phyloP scores from a whole-genome alignment of 2,329 filamentous ascomycete genomes.

The Aspergillus sp. region DNA sequence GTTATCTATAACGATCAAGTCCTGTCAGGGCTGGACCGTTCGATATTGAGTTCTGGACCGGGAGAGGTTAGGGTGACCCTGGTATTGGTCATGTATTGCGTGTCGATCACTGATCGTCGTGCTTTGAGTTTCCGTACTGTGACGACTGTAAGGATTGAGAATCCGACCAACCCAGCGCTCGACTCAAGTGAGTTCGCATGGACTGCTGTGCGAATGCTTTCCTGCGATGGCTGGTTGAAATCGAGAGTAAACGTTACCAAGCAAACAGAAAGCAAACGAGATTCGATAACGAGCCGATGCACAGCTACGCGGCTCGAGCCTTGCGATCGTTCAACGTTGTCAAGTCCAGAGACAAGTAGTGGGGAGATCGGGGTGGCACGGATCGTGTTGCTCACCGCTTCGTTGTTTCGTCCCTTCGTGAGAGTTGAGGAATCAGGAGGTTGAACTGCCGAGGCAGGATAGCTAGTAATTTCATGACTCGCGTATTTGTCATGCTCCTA shows the following conservation, averaged over 20 bases:
- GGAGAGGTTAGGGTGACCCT: neutral
- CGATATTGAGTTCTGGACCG: neutral
- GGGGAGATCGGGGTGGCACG: conserved; percentile 1
- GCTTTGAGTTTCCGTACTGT: conserved; percentile 4
- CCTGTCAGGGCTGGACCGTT: neutral
- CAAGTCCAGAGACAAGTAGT: neutral
- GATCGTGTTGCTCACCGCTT: conserved; percentile 7
- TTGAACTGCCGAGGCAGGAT: conserved; percentile 2
- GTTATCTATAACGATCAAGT: neutral
- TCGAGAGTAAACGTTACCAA: neutral
- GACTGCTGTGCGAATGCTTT: neutral
- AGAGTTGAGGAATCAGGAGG: neutral
- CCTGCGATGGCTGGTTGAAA: neutral
- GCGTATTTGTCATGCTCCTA: conserved; percentile 11
- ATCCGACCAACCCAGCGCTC: neutral
- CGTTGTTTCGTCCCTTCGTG: neutral
- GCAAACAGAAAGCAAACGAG: conserved; percentile 2
- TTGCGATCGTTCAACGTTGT: neutral
- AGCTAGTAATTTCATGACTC: neutral
- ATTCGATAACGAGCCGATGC: neutral
- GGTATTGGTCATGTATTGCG: neutral
- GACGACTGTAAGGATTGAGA: neutral
- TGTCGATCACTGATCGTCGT: conserved; percentile 16
- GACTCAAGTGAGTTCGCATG: neutral
- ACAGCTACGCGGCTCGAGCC: neutral